Base-by-base conservation (phyloP, 148 eudicot species). In the Cornus florida region DNA sequence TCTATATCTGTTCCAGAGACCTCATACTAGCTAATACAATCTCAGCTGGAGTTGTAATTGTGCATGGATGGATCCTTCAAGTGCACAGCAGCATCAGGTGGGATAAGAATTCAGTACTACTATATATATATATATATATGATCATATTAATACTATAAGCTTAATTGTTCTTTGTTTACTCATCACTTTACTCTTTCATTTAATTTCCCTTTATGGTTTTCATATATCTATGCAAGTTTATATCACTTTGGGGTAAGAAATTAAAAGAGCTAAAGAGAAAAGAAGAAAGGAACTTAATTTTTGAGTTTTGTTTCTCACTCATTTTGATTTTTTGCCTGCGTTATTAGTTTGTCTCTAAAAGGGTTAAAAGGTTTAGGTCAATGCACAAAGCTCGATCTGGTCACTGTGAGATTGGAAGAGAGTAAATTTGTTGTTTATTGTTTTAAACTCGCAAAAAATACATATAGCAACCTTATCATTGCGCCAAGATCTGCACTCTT, bases 41-140 rank as follows among this genome's bases (percentile, higher is more conserved):
- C 39, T 43, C 20, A 39, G 35, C 17, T 46, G 50, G 71, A 19
- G 4, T 3, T 38, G n/a, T 39, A 41, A 32, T 57, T 64, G 62
- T 83, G 82, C 82, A 75, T 83, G 82, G 76, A 86, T 86, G 88
- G 88, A 86, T 80, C 81, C 81, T 74, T 82, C 88, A 46, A 78
- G 50, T 72, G 84, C 84, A 65, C 86, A 75, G 38, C 84, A 78
- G 43, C 81, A 82, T 46, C 87, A 84, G 82, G 87, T 84, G 75
- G 38, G 84, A n/a, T 39, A 17, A 32, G 1, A 57, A 16, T 57
- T 2, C 64, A 17, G 28, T 28, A 28, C 28, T 28, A 28, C 28
- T 28, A 28, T 28, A 28, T 28, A 28, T 28, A 28, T 28, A 28
- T 28, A 28, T 28, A 28, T 28, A 28, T 28, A 28, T 57, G 5